Base-by-base conservation (phyloP, 1,284 basidiomycete species). In the Omphalotus olearius region DNA sequence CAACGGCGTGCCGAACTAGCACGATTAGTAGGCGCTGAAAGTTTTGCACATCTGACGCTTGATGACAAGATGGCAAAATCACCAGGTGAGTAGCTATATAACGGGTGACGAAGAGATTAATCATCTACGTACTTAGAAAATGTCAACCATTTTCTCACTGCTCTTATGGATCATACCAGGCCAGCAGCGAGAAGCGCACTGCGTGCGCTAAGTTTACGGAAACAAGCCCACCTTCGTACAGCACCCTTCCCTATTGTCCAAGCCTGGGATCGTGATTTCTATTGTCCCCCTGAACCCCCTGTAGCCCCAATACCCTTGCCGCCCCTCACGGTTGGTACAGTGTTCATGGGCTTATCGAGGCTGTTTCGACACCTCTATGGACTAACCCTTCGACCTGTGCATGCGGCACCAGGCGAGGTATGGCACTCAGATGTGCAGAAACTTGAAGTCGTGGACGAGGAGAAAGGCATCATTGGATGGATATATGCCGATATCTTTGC, bases 51-150 rank as follows among this genome's bases (percentile, higher is more conserved):
- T 54, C 88, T 96, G 76, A 81, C 85, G 1, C 75, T 97, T 6
- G 79, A 82, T 26, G 93, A 97, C 68, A 98, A 96, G 72, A 98
- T 98, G 94, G 93, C 93, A 4, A 91, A 88, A 68, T 88, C 81
- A 38, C 93, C 93, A 45, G 85, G 88, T 85, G 55, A 56, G 79
- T 64, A 23, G 26, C 40, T 44, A 28, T 16, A 35, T 45, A 20
- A 37, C 48, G 9, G 20, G 28, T 45, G 47, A 37, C 57, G 33
- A 62, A 52, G 23, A 25, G 17, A 18, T 40, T 37, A 17, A 44
- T 30, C 52, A 56, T 55, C 47, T 51, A 45, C 33, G 25, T 17
- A 18, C 38, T 36, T 59, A 88, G 91, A 85, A 58, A 93, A 96
- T 65, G 93, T 97, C 20, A 75, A 73, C 54, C 82, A 84, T 33